Base-by-base conservation (phyloP, 495 filamentous ascomycete genomes). In the Sphaerosporella brunnea region DNA sequence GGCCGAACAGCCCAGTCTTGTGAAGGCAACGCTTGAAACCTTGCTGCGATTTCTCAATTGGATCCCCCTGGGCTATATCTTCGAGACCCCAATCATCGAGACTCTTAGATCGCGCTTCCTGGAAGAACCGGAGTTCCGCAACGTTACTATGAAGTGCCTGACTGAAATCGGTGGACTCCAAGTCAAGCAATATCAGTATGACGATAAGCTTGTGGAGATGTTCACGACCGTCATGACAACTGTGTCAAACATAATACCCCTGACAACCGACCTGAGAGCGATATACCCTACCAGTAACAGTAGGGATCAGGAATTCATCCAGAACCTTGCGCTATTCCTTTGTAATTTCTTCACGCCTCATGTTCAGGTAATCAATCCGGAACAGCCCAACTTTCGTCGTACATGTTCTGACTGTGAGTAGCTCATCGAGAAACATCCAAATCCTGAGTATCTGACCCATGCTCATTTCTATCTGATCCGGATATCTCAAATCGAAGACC, bases 11-110 rank as follows among this genome's bases (percentile, higher is more conserved):
- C 73, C 82, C 19, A 93, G 76, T 62, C 69, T 96, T 16, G 78
- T 95, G 64, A 93, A 87, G 65, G 84, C 86, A 19, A 96, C 90
- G 0, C 68, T 99, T 35, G 86, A 95, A 64, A 96, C 90, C 0
- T 70, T 99, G 13, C 73, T 99, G 25, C 79, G 87, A 30, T 99
- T 99, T 60, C 75, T 95, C 61, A 99, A 94, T 66, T 96, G 90
- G 90, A 99, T 96, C 48, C 92, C 90, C 0, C 66, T 99, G 25
- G 90, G 92, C 15, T 99, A 94, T 64, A 93, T 99, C 51, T 96
- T 99, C 61, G 92, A 99, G 66, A 96, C 88, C 0, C 74, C 82
- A 1, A 79, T 99, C 53, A 96, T 99, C 64, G 85, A 93, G 52
- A 99, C 88, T 0, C 69, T 99, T 32, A 73, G 86, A 47, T 85